Base-by-base conservation (phyloP, 768 basidiomycete species). In the Macrolepiota fuliginosa region DNA sequence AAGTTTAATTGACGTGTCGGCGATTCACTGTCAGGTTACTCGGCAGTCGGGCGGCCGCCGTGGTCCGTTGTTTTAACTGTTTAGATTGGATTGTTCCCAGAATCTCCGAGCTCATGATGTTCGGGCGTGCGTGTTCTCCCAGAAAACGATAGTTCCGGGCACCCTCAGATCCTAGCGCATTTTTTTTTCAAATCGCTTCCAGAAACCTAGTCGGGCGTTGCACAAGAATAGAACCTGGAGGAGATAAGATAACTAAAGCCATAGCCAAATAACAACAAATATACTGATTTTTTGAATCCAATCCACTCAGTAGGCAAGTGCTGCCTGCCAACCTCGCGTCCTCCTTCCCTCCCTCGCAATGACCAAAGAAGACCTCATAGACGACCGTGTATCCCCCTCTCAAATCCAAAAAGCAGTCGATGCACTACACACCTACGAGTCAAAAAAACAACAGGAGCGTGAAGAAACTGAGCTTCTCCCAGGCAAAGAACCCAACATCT, bases 371-470 rank as follows among this genome's bases (percentile, higher is more conserved):
- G 78, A 81, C 60, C 81, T 91, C 66, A 83, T 94, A 68, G 91
- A 91, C 73, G 79, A 68, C 15, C 87, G 80, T 63, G 88, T 97
- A 64, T 89, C 89, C 19, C 63, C 78, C 13, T 72, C 79, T 11
- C 96, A 98, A 76, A 90, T 87, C 70, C 79, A 84, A 64, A 85
- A 82, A 50, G 96, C 96, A 4, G 78, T 96, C 7, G 82, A 87
- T 0, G 91, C 96, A 0, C 83, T 99, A 17, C 81, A 91, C 54
- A 76, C 81, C 1, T 85, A 98, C 69, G 86, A 89, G 49, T 69
- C 76, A 52, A 88, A 91, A 70, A 79, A 81, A 67, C 82, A 86
- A 64, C 75, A 83, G 66, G 76, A 91, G 68, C 79, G 82, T 61
- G 85, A 89, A 62, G 87, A 92, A 71, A 86, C 73, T 0, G 89